These are phyloP conservation scores for Didymella pomorum DNA, from an alignment of 2,329 filamentous ascomycete species.

Conservation along the genomic window DNA sequence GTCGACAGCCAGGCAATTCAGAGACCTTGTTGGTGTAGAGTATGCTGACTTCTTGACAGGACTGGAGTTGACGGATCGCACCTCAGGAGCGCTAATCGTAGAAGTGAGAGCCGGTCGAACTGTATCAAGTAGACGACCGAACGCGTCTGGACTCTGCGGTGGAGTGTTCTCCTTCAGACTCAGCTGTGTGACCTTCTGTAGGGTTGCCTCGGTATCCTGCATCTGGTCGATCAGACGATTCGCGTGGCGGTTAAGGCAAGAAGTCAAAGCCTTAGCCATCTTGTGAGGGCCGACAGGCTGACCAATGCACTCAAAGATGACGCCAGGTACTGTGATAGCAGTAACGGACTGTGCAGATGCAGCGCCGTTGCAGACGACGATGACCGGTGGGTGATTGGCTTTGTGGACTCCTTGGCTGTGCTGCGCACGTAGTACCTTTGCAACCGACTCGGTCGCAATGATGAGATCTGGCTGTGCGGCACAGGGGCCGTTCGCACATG, in stretches of 20 bases:
- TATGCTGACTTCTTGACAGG: slow-evolving; percentile 31
- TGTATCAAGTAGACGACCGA: slow-evolving; percentile 19
- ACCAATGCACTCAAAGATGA: slow-evolving; percentile 47
- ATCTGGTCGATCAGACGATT: slow-evolving; percentile 28
- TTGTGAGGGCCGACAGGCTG: slow-evolving; percentile 52
- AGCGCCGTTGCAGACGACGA: slow-evolving; percentile 47
- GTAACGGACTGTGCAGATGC: slow-evolving; percentile 47
- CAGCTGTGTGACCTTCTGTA: slow-evolving; percentile 35
- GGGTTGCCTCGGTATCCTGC: slow-evolving; percentile 20
- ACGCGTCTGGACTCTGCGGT: slow-evolving; percentile 21
- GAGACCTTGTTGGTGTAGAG: slow-evolving; percentile 26
- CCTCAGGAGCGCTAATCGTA: slow-evolving; percentile 43
- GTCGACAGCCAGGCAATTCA: slow-evolving; percentile 50
- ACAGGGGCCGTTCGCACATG: slow-evolving; percentile 25
- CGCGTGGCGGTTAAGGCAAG: slow-evolving; percentile 44
- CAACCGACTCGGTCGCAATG: slow-evolving; percentile 45
- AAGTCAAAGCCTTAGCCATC: slow-evolving; percentile 46
- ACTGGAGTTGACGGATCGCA: slow-evolving; percentile 30
- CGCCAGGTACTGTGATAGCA: slow-evolving; percentile 45
- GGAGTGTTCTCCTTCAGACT: slow-evolving; percentile 39
- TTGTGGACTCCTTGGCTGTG: slow-evolving; percentile 32
- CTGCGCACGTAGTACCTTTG: slow-evolving; percentile 38
- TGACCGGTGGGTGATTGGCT: slow-evolving; percentile 37
- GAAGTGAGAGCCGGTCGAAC: slow-evolving; percentile 39
- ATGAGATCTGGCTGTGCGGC: slow-evolving; percentile 37